Evolutionary conservation across 164 flowering plant species (phyloP).

Genomic region (Aristolochia contorta): DNA sequence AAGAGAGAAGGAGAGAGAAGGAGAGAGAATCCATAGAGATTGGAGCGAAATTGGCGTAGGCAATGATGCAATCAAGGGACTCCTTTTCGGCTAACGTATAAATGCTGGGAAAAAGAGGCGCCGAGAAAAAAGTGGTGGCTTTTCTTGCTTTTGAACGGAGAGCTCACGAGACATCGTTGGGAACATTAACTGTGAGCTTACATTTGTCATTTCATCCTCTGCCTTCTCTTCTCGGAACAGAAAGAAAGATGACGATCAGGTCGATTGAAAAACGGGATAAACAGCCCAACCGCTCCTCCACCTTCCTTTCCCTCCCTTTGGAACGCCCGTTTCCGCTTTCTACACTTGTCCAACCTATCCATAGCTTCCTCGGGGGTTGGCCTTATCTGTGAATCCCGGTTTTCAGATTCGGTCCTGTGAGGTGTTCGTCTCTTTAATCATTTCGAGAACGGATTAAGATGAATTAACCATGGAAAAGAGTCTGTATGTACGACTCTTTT

Average conservation of each 20-base stretch:
- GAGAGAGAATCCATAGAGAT: background rate
- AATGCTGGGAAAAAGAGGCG: conserved; percentile 3
- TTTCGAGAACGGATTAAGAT: background rate
- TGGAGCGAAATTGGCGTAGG: background rate
- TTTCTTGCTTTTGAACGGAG: conserved; percentile 29
- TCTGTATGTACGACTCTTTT: background rate
- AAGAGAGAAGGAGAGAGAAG: too few species aligned
- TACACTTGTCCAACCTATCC: too few species aligned
- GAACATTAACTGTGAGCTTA: conserved; percentile 22
- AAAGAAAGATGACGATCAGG: background rate
- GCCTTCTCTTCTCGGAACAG: background rate
- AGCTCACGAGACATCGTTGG: conserved; percentile 69
- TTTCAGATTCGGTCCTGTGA: background rate
- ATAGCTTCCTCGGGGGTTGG: too few species aligned
- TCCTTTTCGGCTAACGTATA: conserved; percentile 3
- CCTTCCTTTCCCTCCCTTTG: too few species aligned
- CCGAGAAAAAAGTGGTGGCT: conserved; percentile 1
- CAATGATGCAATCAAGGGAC: conserved; percentile 3
- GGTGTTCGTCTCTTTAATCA: too few species aligned
- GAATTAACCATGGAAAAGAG: background rate
- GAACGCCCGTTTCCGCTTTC: too few species aligned
- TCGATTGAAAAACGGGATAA: background rate
- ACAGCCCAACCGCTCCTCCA: too few species aligned
- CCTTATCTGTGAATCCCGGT: background rate
- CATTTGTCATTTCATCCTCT: conserved; percentile 10